Conservation (phyloP, 441 rosid species). For the Adansonia madagascariensis region DNA sequence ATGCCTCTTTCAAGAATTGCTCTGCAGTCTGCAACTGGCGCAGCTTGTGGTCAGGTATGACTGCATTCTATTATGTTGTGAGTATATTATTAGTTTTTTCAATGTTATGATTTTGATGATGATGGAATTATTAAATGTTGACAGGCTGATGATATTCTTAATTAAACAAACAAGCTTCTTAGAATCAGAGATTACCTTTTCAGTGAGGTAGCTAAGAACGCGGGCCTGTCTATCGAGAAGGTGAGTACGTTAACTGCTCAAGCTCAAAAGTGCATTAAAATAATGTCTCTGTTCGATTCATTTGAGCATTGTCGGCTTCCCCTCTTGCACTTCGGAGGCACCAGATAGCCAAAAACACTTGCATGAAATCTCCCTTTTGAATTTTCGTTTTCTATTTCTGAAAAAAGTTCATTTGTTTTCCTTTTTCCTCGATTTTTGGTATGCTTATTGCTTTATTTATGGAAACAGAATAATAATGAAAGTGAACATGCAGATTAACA, state of each 20-base stretch:
- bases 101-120: conserved; percentile 9
- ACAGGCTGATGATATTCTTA: conserved; percentile 83
- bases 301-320: conserved; percentile 8
- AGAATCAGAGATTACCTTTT: conserved; percentile 72
- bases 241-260: conserved; percentile 35
- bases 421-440: not conserved
- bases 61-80: conserved; percentile 8
- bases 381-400: not conserved
- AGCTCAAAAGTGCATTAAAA: not conserved
- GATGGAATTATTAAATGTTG: not conserved
- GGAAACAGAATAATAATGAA: not conserved
- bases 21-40: conserved; percentile 80
- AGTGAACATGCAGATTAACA: conserved; percentile 51
- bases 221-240: conserved; percentile 80
- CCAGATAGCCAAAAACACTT: not conserved
- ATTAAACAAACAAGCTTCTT: conserved; percentile 83
- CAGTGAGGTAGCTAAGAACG: conserved; percentile 69
- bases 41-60: conserved; percentile 89
- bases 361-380: not conserved
- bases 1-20: conserved; percentile 79
- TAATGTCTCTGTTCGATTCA: not conserved
- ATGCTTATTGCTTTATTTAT: conserved; percentile 1
- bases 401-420: too few species aligned
- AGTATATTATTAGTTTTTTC: not conserved
- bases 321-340: not conserved